Base-by-base conservation (phyloP, 805 yeast species). In the Wickerhamiella dianesei region DNA sequence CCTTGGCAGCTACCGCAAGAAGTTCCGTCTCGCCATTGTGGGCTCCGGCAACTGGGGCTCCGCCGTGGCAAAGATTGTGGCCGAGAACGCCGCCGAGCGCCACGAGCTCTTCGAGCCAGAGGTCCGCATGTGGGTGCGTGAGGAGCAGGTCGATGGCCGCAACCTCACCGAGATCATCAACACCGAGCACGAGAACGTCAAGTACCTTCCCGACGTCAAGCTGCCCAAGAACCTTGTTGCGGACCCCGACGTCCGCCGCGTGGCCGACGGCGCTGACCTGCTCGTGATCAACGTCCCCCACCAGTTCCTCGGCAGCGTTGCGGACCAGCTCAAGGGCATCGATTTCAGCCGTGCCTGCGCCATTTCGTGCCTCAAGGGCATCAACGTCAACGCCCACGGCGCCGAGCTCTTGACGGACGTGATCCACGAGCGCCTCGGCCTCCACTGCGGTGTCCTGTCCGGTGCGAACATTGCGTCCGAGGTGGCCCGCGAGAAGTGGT, bases 21-120 rank as follows among this genome's bases (percentile, higher is more conserved):
- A 54, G 45, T 78, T 70, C 67, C 75, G 71, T 58, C 73, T 80
- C 40, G 71, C 87, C 37, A 85, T 87, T 47, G 79, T 92, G 54
- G 98, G 98, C 39, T 87, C 96, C 25, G 98, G 97, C 63, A 89
- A 89, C 68, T 89, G 98, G 83, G 98, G 98, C 54, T 86, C 96
- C 36, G 89, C 97, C 17, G 87, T 92, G 47, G 96, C 97, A 52
- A 89, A 92, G 65, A 86, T 89, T 41, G 80, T 87, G 21, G 87
- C 96, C 36, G 97, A 92, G 66, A 88, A 87, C 64, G 72, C 88
- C 40, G 72, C 72, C 17, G 76, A 75, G 52, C 75, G 85, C 65
- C 80, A 88, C 37, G 72, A 77, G 36, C 67, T 84, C 59, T 92
- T 92, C 65, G 73, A 77, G 50, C 69, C 68, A 51, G 69, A 75